Base-by-base conservation (phyloP, 768 basidiomycete genomes). In the Pisolithus orientalis region DNA sequence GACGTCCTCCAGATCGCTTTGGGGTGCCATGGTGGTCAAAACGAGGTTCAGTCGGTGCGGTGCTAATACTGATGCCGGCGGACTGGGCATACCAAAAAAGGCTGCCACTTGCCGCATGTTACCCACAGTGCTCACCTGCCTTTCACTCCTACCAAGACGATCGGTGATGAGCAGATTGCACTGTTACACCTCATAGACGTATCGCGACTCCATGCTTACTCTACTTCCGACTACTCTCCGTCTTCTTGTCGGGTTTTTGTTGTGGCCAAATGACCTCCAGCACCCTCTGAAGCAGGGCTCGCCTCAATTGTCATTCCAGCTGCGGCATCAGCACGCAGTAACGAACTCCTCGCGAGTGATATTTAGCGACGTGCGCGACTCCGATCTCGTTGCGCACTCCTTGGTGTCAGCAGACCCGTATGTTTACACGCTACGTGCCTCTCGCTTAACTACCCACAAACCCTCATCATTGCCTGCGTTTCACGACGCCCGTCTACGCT, bases 301-400 rank as follows among this genome's bases (percentile, higher is more conserved):
- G 37, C 53, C 71, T 43, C 62, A 70, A 13, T 61, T 85, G 6
- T 74, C 71, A 31, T 88, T 89, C 66, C 77, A 76, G 31, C 74
- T 88, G 24, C 82, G 86, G 34, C 86, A 88, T 63, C 70, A 76
- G 39, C 84, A 88, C 57, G 82, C 77, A 25, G 59, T 80, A 8
- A 73, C 77, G 42, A 75, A 80, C 54, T 63, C 70, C 21, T 81
- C 83, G 3, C 74, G 76, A 4, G 72, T 82, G 40, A 66, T 87
- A 49, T 85, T 90, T 62, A 70, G 79, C 16, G 75, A 90, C 57
- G 60, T 81, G 31, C 65, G 64, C 50, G 51, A 67, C 11, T 66
- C 70, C 28, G 62, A 71, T 43, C 60, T 63, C 50, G 2, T 62
- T 51, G 59, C 60, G 2, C 64, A 65, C 46, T 59, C 62, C 6